Conservation (phyloP, 1,284 basidiomycete species). For the Leccinum fuscescens region DNA sequence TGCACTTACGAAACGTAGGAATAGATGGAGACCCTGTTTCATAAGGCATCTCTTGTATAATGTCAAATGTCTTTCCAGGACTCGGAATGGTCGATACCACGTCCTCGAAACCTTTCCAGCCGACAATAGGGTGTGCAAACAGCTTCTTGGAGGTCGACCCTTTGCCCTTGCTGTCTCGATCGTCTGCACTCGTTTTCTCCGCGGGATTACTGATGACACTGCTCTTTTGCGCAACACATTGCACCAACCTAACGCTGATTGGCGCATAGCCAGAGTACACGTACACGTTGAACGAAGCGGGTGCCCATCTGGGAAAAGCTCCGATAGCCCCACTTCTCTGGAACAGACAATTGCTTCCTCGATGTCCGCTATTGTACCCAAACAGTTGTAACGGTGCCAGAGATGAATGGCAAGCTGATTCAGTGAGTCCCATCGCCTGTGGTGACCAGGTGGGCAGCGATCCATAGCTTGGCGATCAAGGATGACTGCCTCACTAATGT, state of each 20-base stretch:
- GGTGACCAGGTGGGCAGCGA: no score
- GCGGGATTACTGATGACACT: constrained; percentile 78
- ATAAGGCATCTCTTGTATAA: constrained; percentile 52
- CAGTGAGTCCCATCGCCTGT: no score
- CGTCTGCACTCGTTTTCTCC: constrained; percentile 44
- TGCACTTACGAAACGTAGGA: constrained; percentile 44
- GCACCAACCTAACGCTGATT: constrained; percentile 86
- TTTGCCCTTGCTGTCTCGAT: constrained; percentile 38
- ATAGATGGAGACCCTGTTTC: constrained; percentile 36
- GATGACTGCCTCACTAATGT: no score
- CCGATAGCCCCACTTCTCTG: no score
- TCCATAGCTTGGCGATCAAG: no score
- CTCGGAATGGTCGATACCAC: constrained; percentile 60
- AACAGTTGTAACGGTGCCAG: no score
- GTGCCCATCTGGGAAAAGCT: no score
- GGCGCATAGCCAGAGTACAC: constrained; percentile 98
- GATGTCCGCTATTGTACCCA: no score
- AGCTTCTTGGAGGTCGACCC: constrained; percentile 46
- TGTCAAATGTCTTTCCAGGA: constrained; percentile 85
- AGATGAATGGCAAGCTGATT: no score
- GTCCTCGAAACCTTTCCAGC: constrained; percentile 98
- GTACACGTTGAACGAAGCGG: constrained; percentile 29
- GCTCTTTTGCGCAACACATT: constrained; percentile 89
- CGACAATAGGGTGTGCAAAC: constrained; percentile 85
- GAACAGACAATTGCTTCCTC: no score